Evolutionary conservation across 2,329 filamentous ascomycete genomes (phyloP).

Genomic region (Fusarium circinatum): DNA sequence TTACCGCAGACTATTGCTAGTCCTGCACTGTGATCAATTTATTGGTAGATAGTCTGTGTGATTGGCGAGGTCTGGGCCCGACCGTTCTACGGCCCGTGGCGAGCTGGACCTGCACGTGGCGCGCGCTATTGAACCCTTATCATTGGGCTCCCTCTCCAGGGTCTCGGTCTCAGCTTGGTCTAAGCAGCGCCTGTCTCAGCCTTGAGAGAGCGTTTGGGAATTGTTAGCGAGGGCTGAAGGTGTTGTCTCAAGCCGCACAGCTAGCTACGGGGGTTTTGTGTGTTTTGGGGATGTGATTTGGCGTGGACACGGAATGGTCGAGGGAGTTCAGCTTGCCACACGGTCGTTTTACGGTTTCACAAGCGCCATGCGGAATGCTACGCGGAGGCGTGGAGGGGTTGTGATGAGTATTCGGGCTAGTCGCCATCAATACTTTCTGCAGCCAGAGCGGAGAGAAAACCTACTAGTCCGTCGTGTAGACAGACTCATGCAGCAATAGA

Average conservation of each 20-base stretch:
- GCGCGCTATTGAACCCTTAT: not conserved
- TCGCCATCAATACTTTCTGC: not conserved
- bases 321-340: not conserved
- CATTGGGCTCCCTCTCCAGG: not conserved
- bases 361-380: not conserved
- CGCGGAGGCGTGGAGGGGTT: not conserved
- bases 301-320: not conserved
- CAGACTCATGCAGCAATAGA: not conserved
- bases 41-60: not conserved
- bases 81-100: not conserved
- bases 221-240: not conserved
- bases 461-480: rapidly evolving
- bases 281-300: not conserved
- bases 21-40: not conserved
- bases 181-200: not conserved
- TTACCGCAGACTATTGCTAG: not conserved
- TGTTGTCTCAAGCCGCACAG: not conserved
- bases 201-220: not conserved
- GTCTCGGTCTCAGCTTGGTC: not conserved
- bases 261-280: not conserved
- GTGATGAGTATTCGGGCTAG: not conserved
- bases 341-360: not conserved
- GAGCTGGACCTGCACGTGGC: not conserved
- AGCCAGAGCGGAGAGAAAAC: not conserved
- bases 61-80: not conserved